These are phyloP conservation scores for Chloranthus sessilifolius DNA, from an alignment of 164 flowering plant species.

Conservation along the genomic window DNA sequence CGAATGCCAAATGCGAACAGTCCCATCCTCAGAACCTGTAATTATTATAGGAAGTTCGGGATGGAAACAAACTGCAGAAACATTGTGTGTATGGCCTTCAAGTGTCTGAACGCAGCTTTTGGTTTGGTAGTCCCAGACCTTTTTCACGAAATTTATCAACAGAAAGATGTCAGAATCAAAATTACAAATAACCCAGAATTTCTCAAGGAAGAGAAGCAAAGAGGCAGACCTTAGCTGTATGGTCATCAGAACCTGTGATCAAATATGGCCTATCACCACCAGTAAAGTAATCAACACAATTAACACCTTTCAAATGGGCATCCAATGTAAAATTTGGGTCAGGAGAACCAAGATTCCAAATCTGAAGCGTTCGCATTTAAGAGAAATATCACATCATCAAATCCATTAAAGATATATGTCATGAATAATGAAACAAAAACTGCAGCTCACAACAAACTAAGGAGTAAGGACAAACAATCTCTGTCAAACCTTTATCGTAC, in stretches of 20 bases:
- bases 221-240: constrained; percentile 76
- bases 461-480: too few species aligned
- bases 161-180: constrained; percentile 2
- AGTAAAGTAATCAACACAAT: constrained; percentile 90
- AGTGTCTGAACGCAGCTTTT: constrained; percentile 89
- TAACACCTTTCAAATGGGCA: constrained; percentile 95
- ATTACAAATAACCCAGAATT: background rate
- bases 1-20: constrained; percentile 90
- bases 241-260: constrained; percentile 97
- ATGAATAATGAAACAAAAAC: constrained; percentile 1
- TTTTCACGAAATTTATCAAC: constrained; percentile 11
- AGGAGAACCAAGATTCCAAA: constrained; percentile 95
- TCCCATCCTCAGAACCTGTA: constrained; percentile 97
- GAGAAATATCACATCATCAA: background rate
- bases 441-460: background rate
- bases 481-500: constrained; percentile 73
- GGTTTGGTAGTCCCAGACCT: constrained; percentile 98
- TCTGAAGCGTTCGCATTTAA: constrained; percentile 34
- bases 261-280: constrained; percentile 89
- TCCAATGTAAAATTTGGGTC: constrained; percentile 89
- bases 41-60: constrained; percentile 92
- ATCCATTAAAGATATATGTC: background rate
- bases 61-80: constrained; percentile 83
- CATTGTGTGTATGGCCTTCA: constrained; percentile 95
- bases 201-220: background rate